Evolutionary conservation across 2,329 filamentous ascomycete genomes (phyloP), one percentile per base, ranked within the genome.

Genomic region (Cladosporium sp.): DNA sequence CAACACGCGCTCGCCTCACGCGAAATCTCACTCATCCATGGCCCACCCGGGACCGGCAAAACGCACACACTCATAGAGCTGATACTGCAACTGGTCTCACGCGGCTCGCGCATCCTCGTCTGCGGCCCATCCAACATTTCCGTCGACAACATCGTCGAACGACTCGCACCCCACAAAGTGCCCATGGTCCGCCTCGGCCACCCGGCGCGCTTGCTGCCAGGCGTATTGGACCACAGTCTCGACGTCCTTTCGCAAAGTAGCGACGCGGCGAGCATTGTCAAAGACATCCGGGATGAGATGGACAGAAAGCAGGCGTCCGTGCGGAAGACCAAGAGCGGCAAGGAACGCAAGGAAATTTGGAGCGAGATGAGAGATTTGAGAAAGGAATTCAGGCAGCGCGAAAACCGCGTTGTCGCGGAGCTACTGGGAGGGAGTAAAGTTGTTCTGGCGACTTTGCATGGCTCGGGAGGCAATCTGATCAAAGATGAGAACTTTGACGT

Each of bases 81-180:
- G 11, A 95, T 99, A 54, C 76, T 95, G n/a, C 93, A 99, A 64
- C 74, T 97, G 59, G 75, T 95, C 49, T 85, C 84, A 64, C 80
- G 82, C 19, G 80, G 83, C 29, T 78, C 85, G 48, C 82, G 90
- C 1, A 76, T 97, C 9, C 77, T 97, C 1, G 92, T 97, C n/a
- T 97, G 93, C 62, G 93, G 92, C 0, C 93, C 93, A 0, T 96
- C 89, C 24, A 99, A 99, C 66, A 91, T 99, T 60, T 93, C 89
- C 0, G 93, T 99, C 1, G 93, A 99, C 77, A 99, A 99, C 64
- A 95, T 99, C 52, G 91, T 96, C 7, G 93, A 99, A 70, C 84
- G 93, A 7, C 79, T 97, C 1, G 83, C 90, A 2, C 83, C 88
- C 0, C 87, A 91, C 68, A 90, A 89, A 62, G 78, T 96, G 1